Base-by-base conservation (phyloP, 2,329 filamentous ascomycete genomes). In the Clarireedia hainanense region DNA sequence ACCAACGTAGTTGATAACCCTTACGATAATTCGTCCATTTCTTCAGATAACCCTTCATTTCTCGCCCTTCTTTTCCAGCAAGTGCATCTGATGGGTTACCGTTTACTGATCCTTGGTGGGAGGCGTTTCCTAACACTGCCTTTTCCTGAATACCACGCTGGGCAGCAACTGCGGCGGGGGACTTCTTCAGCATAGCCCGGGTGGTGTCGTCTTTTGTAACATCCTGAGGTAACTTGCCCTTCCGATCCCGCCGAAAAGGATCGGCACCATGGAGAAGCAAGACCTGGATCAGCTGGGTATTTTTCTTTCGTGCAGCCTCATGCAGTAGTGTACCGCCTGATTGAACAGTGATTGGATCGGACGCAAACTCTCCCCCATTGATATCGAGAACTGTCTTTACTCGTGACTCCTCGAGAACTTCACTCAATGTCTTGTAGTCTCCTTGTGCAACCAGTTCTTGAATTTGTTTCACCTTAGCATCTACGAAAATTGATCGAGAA, bases 11-110 rank as follows among this genome's bases (percentile, higher is more conserved):
- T 74, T 99, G 96, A 74, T 96, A 99, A 7, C 94, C 94, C 68
- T 89, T 91, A 23, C 92, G 91, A 70, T 99, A 99, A 70, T 99
- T 99, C 48, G 94, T 99, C 94, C 94, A 99, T 71, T 99, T 99
- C 74, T 96, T 97, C 56, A 99, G 77, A 70, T 97, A 99, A 6
- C 94, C 94, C 74, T 95, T 96, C 89, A 99, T 97, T 72, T 97
- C 92, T 48, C 91, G 81, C 17, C 89, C 88, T 68, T 99, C 94
- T 63, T 92, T 91, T 15, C 88, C 86, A 26, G 87, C 88, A 57
- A 84, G 70, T 20, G 81, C 75, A 61, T 88, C 80, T 9, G 79
- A 76, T 15, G 84, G 76, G 1, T 74, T 72, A 26, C 81, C 75
- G 7, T 77, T 73, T 2, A 75, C 73, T 5, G 77, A 78, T 59